These are phyloP conservation scores for Backusella parvicylindrica DNA, from an alignment of 192 early-diverging fungal species.

Conservation along the genomic window DNA sequence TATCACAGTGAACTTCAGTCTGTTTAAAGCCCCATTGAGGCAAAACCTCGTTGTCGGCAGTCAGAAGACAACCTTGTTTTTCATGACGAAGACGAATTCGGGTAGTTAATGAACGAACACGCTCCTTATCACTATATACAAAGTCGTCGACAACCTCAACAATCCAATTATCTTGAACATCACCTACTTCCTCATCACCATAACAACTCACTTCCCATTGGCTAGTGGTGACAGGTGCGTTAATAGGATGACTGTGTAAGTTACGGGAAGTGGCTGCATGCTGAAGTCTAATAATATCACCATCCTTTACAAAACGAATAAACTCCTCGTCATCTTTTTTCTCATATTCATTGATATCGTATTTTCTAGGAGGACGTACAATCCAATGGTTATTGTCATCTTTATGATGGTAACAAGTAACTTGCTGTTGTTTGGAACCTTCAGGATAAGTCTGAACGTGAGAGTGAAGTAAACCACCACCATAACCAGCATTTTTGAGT, in stretches of 20 bases:
- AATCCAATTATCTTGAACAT: slow-evolving; percentile 89
- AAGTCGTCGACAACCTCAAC: slow-evolving; percentile 79
- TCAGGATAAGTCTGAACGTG: slow-evolving; percentile 83
- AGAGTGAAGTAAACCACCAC: slow-evolving; percentile 92
- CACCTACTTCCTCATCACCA: slow-evolving; percentile 69
- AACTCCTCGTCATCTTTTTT: slow-evolving; percentile 32
- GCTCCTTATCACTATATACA: slow-evolving; percentile 39
- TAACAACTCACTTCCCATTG: slow-evolving; percentile 91
- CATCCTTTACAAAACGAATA: slow-evolving; percentile 57
- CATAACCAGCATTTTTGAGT: slow-evolving; percentile 78
- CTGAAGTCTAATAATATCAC: slow-evolving; percentile 78
- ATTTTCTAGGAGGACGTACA: slow-evolving; percentile 28
- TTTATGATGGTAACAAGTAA: slow-evolving; percentile 92
- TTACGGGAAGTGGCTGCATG: slow-evolving; percentile 72
- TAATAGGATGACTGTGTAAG: slow-evolving; percentile 82
- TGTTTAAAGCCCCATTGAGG: slow-evolving; percentile 98
- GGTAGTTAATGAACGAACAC: slow-evolving; percentile 77
- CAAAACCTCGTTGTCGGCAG: slow-evolving; percentile 67
- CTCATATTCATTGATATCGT: slow-evolving; percentile 30
- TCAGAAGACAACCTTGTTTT: slow-evolving; percentile 69
- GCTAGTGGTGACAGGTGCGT: slow-evolving; percentile 67
- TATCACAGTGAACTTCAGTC: slow-evolving; percentile 86
- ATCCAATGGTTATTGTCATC: slow-evolving; percentile 95
- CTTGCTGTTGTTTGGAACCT: slow-evolving; percentile 94
- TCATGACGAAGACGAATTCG: slow-evolving; percentile 78